Evolutionary conservation across 768 basidiomycete genomes (phyloP), one percentile per base, ranked within the genome.

Genomic region (Amanita subjunquillea): DNA sequence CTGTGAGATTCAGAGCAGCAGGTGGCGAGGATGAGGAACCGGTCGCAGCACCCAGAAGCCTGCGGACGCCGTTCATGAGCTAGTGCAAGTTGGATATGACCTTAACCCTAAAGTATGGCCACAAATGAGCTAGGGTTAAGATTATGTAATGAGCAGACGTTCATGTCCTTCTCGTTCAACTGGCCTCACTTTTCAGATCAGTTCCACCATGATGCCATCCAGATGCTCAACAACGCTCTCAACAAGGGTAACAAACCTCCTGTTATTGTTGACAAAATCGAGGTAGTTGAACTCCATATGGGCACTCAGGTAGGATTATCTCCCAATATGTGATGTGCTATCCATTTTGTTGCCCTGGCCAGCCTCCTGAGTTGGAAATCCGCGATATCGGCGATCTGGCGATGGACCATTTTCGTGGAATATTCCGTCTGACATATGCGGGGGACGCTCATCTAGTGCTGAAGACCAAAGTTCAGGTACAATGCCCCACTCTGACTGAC

Each of bases 281-380:
- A 98, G 66, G 96, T 99, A 29, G 89, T 96, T 50, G 96, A 98
- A 65, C 72, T 99, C n/a, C 87, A 97, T 69, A 98, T 99, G 96
- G 96, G 96, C 36, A 91, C 89, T 2, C 87, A 95, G 75, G 94
- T 92, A 55, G 50, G 72, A 32, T n/a, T 27, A 46, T 9, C 17
- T 52, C 27, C 32, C 53, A 40, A 23, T 43, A 43, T 51, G 20
- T 41, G 51, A 25, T 36, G 38, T 50, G 32, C 48, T 54, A 50
- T 48, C 42, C 12, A 46, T 48, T 22, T 10, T 20, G 2, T 22
- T 23, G 7, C 32, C n/a, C 9, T 39, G 40, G 48, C 3, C 48
- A 97, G 92, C 95, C 96, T 9, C 96, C 96, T 43, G 95, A 97
- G 58, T 77, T 99, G 15, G 93, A 97, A 68, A 87, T 99, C 59